Conservation (phyloP, 2,329 filamentous ascomycete genomes). For the Paraphaeosphaeria sporulosa region DNA sequence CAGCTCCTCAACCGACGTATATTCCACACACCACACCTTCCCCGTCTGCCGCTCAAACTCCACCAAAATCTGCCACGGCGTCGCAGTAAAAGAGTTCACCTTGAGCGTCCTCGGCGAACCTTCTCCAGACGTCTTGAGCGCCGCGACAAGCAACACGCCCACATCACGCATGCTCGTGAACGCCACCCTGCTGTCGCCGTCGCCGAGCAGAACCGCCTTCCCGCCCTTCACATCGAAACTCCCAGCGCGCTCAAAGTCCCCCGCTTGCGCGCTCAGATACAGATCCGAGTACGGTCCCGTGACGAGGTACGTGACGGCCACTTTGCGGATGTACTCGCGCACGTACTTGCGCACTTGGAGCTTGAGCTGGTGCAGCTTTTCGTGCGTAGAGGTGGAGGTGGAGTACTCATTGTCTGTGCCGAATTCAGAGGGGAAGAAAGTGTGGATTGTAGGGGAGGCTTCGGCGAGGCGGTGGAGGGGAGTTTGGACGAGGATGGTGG, state of each 20-base stretch:
- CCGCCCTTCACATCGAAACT: conserved; percentile 66
- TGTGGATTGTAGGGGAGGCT: conserved; percentile 60
- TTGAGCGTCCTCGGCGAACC: conserved; percentile 65
- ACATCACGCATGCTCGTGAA: conserved; percentile 78
- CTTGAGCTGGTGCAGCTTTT: conserved; percentile 75
- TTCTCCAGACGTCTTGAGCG: conserved; percentile 62
- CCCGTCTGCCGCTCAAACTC: conserved; percentile 74
- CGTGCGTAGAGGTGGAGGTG: conserved; percentile 60
- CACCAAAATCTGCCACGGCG: conserved; percentile 67
- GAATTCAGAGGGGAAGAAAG: conserved; percentile 69
- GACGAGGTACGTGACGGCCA: conserved; percentile 72
- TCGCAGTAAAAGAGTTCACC: conserved; percentile 75
- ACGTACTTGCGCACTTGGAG: conserved; percentile 71
- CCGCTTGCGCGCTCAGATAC: conserved; percentile 59
- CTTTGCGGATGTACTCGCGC: conserved; percentile 58
- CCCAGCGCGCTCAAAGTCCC: conserved; percentile 55
- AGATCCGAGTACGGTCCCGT: conserved; percentile 74
- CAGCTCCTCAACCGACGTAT: conserved; percentile 63
- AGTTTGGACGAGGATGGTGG: conserved; percentile 68
- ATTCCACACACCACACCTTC: conserved; percentile 62
- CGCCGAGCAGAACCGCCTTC: conserved; percentile 68
- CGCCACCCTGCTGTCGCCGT: conserved; percentile 68
- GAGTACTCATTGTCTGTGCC: conserved; percentile 63
- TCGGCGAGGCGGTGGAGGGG: conserved; percentile 68
- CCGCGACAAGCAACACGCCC: conserved; percentile 69